Base-by-base conservation (phyloP, 2,329 filamentous ascomycete species). In the Aspergillus amoenus region DNA sequence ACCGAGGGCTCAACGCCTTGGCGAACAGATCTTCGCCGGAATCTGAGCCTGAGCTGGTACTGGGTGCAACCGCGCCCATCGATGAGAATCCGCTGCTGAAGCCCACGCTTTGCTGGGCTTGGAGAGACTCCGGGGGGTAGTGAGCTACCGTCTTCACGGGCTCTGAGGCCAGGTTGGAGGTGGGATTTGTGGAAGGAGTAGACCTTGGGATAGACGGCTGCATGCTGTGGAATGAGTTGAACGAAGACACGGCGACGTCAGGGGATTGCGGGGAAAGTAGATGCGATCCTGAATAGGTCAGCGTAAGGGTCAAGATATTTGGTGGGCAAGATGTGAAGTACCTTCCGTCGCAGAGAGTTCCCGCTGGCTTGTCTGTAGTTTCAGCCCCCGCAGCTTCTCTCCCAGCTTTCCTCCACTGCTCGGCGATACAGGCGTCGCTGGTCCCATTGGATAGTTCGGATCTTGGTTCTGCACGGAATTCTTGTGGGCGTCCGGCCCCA, bases 11-110 rank as follows among this genome's bases (percentile, higher is more conserved):
- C 76, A 96, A 85, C 1, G 91, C 91, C 52, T 96, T 82, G 0
- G 91, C 92, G 69, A 97, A 97, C 2, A 96, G 80, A 41, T 90
- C 93, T 57, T 96, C 91, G 63, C 91, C 88, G 0, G 82, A 83
- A 41, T 88, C 84, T 5, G 65, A 61, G 72, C 59, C 84, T 5
- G 65, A 60, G 72, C 59, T 73, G 48, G 57, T 63, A 39, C 57
- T 76, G 71, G 58, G 68, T 17, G 70, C 63, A n/a, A 74, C 57
- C 1, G 69, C 65, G 30, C 66, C 68, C 61, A 71, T 69, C 21
- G 68, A 72, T n/a, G 70, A 54, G 50, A 72, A 66, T 1, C 66
- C 60, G 8, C 60, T 67, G 68, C 50, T 65, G 12, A 68, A 63
- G 50, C 51, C 62, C 13, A 21, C 46, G 27, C 62, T 64, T 55